Percentiles rank a stretch among this genome's conserved stretches.
Conservation (phyloP, 257 asterid genomes). For the Capsicum baccatum region DNA sequence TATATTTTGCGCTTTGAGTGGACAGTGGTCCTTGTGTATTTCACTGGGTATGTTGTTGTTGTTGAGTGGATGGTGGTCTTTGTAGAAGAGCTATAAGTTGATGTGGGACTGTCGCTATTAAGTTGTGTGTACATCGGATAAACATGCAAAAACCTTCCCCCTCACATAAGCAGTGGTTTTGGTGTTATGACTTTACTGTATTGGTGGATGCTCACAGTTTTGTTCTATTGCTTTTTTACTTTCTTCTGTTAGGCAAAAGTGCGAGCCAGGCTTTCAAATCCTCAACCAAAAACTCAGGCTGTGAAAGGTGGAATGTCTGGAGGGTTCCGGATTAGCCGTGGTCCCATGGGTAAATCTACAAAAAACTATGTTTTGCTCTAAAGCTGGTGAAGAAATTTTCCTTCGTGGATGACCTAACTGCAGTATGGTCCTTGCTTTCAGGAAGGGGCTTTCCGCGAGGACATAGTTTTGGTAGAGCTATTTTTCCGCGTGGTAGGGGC, state of each 20-base stretch:
- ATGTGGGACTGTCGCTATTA: background rate
- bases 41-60: too few species aligned
- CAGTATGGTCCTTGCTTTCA: constrained; percentile 35
- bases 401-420: constrained; percentile 23
- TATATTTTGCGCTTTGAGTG: constrained; percentile 23
- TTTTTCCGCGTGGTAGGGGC: constrained; percentile 45
- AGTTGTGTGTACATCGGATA: background rate
- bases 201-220: constrained; percentile 20
- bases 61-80: constrained; percentile 2
- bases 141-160: constrained; percentile 14
- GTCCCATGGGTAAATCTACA: constrained; percentile 40
- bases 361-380: constrained; percentile 39
- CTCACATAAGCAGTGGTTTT: constrained; percentile 1
- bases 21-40: constrained; percentile 7
- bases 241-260: constrained; percentile 49
- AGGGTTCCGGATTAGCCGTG: constrained; percentile 57
- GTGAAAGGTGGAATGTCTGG: constrained; percentile 69
- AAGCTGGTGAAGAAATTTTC: constrained; percentile 20
- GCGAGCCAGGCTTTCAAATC: constrained; percentile 69
- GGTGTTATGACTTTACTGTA: constrained; percentile 14
- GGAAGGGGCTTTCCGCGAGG: constrained; percentile 58
- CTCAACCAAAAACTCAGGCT: constrained; percentile 69
- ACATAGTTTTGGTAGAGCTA: constrained; percentile 44
- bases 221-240: constrained; percentile 25
- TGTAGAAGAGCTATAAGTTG: constrained; percentile 19